These are phyloP conservation scores for Pichia cabralensis DNA, from an alignment of 805 yeast genomes.

Conservation along the genomic window DNA sequence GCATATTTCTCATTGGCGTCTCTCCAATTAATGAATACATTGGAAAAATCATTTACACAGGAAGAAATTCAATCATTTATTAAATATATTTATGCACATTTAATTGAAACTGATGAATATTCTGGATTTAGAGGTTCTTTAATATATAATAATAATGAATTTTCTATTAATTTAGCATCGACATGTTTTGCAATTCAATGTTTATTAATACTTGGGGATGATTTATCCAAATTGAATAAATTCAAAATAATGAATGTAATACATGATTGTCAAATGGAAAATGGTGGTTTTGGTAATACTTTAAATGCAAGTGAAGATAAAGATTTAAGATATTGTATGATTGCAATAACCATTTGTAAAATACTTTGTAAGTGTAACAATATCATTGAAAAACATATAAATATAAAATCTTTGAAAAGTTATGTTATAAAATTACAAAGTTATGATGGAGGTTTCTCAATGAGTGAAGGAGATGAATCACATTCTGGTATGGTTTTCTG, in stretches of 20 bases:
- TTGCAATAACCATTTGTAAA: conserved; percentile 57
- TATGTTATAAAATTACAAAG: conserved; percentile 31
- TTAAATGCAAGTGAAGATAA: conserved; percentile 35
- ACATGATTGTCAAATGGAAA: conserved; percentile 45
- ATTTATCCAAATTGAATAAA: conserved; percentile 30
- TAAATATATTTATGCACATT: conserved; percentile 38
- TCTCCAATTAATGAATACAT: conserved; percentile 32
- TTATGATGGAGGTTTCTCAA: conserved; percentile 68
- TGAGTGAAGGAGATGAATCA: conserved; percentile 40
- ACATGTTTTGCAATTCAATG: conserved; percentile 67
- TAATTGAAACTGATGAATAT: conserved; percentile 26
- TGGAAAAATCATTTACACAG: conserved; percentile 19
- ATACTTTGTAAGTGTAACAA: conserved; percentile 26
- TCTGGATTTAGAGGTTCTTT: conserved; percentile 51
- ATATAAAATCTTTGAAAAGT: conserved; percentile 28
- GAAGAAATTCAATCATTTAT: conserved; percentile 25
- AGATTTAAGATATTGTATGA: conserved; percentile 66
- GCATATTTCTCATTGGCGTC: conserved; percentile 63
- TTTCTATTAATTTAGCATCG: conserved; percentile 54
- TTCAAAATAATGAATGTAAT: conserved; percentile 44
- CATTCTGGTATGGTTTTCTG: conserved; percentile 88
- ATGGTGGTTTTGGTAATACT: conserved; percentile 48
- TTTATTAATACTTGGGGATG: conserved; percentile 41
- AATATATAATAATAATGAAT: conserved; percentile 40
- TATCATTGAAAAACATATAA: conserved; percentile 29